phyloP scores from a whole-genome alignment of 2,329 filamentous ascomycete genomes.

The Phyllosticta citribraziliensis region DNA sequence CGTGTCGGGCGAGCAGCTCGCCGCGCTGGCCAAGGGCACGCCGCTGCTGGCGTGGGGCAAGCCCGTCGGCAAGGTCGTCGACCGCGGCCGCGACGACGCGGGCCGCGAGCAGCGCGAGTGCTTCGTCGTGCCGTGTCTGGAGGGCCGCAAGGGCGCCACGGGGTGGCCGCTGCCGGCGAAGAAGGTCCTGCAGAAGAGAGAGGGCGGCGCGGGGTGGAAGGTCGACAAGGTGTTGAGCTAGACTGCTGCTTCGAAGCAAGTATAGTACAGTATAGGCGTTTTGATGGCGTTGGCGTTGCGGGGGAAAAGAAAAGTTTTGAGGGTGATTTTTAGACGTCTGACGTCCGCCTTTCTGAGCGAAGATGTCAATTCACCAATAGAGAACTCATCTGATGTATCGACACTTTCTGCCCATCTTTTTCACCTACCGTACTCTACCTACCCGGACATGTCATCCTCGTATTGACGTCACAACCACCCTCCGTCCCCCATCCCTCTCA shows the following conservation, averaged over 20 bases:
- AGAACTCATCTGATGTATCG: too few relatives aligned
- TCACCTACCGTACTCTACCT: too few relatives aligned
- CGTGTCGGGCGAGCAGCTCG: slow-evolving; percentile 64
- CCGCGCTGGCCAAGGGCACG: slow-evolving; percentile 72
- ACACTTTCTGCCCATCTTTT: too few relatives aligned
- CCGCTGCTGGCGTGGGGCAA: slow-evolving; percentile 78
- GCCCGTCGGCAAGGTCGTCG: slow-evolving; percentile 71
- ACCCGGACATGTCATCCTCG: too few relatives aligned
- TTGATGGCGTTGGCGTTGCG: too few relatives aligned
- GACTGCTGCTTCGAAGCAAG: neutral
- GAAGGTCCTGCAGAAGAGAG: slow-evolving; percentile 72
- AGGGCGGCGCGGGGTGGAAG: slow-evolving; percentile 63
- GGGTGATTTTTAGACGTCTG: too few relatives aligned
- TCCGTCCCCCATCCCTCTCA: too few relatives aligned
- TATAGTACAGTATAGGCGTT: too few relatives aligned
- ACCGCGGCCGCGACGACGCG: slow-evolving; percentile 29
- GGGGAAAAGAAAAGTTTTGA: too few relatives aligned
- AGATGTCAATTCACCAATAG: too few relatives aligned
- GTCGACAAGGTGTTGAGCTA: slow-evolving; percentile 45
- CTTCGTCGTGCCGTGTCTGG: slow-evolving; percentile 71
- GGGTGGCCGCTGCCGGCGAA: slow-evolving; percentile 82
- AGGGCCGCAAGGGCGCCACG: slow-evolving; percentile 56
- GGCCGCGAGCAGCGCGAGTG: slow-evolving; percentile 53
- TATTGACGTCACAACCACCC: too few relatives aligned
- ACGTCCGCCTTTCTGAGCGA: too few relatives aligned